Base-by-base conservation (phyloP, 164 flowering plant species). In the Hamamelis virginiana region DNA sequence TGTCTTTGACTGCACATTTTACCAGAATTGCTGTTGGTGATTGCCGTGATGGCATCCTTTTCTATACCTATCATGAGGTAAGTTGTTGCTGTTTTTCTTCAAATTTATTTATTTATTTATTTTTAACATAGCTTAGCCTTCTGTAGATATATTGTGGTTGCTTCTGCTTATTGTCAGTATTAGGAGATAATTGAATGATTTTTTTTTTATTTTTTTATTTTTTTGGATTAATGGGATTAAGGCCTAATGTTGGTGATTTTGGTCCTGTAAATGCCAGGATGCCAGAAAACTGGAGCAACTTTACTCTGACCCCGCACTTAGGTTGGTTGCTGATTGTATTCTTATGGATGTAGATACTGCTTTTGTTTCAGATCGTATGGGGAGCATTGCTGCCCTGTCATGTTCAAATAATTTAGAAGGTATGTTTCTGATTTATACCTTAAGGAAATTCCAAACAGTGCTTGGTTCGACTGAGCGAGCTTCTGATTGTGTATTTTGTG, bases 11-110 rank as follows among this genome's bases (percentile, higher is more conserved):
- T 65, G 66, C 97, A 44, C 80, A 85, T 53, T 79, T 76, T 75
- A 87, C 86, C 61, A 87, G 91, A 80, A 95, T 95, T 78, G 99
- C 91, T 66, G 97, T 95, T 74, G 97, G 97, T 69, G 99, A 95
- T 82, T 89, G 97, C 76, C 96, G 99, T 53, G 99, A 95, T 89
- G 99, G 99, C 27, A 71, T 95, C 72, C 92, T 95, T 76, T 88
- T 89, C 75, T 95, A 84, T 77, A 77, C 92, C 16, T 92, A 89
- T 72, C 84, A 86, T 58, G 99, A 92, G 95, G 97, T 92, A 61
- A 64, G 74, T 60, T 16, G 26, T 19, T 65, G 52, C 45, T 12
- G 16, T 52, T 27, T 38, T 58, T 6, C 23, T 50, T 68, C 58
- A 65, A 56, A n/a, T n/a, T n/a, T n/a, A n/a, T n/a, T n/a, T n/a